Conservation (phyloP, 176 grass and related monocot species). For the Poa annua region DNA sequence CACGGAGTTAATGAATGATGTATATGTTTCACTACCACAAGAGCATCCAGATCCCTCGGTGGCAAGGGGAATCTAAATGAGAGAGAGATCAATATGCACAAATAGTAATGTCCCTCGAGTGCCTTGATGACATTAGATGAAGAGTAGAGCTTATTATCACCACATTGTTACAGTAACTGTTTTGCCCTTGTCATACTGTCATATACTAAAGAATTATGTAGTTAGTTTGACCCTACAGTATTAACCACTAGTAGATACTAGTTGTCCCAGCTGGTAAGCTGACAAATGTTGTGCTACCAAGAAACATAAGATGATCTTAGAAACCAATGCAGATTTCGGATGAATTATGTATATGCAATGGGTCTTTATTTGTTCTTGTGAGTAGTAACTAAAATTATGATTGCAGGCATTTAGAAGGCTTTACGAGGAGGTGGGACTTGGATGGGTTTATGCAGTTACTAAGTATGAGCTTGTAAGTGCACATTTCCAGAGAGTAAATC, state of each 20-base stretch:
- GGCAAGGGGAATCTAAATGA: background rate
- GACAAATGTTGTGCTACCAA: slow-evolving; percentile 8
- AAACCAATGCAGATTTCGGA: background rate
- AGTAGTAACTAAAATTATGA: slow-evolving; percentile 12
- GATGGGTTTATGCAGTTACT: slow-evolving; percentile 96
- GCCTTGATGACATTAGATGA: background rate
- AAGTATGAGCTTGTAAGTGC: slow-evolving; percentile 92
- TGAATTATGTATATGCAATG: slow-evolving; percentile 8
- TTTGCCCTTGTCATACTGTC: background rate
- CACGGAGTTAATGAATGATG: background rate
- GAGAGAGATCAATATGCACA: background rate
- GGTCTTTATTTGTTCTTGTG: background rate
- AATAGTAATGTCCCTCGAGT: background rate
- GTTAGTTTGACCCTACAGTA: slow-evolving; percentile 16
- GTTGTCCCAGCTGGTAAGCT: too few species aligned
- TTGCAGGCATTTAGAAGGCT: slow-evolving; percentile 91
- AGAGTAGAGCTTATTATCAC: background rate
- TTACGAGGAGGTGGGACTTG: slow-evolving; percentile 92
- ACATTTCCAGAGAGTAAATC: slow-evolving; percentile 1
- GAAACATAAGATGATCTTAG: background rate
- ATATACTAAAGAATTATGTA: slow-evolving; percentile 4
- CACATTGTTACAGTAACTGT: background rate
- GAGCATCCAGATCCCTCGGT: background rate
- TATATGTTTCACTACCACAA: slow-evolving; percentile 3
- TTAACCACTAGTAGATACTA: background rate